These are phyloP conservation scores for Fusarium hainanense DNA, from an alignment of 2,329 filamentous ascomycete species.

Conservation along the genomic window DNA sequence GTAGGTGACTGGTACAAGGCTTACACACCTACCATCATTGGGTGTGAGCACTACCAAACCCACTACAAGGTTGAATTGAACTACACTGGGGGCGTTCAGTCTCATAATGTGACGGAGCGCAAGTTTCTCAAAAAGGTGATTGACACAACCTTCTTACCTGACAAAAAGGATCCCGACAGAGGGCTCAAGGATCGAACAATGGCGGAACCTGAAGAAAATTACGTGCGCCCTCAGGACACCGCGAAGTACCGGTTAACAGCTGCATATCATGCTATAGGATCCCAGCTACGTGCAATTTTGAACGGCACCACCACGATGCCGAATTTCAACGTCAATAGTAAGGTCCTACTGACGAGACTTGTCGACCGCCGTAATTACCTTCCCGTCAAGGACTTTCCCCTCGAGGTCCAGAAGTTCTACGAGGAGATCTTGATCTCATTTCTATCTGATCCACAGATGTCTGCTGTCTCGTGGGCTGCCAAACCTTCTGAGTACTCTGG, in stretches of 20 bases:
- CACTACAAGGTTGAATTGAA: slow-evolving; percentile 41
- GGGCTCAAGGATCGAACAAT: slow-evolving; percentile 35
- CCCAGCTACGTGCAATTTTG: slow-evolving; percentile 30
- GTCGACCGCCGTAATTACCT: slow-evolving; percentile 41
- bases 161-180: slow-evolving; percentile 25
- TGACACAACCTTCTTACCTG: slow-evolving; percentile 32
- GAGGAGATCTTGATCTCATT: slow-evolving; percentile 44
- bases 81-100: slow-evolving; percentile 38
- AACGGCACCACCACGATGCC: slow-evolving; percentile 44
- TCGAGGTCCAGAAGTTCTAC: slow-evolving; percentile 39
- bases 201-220: slow-evolving; percentile 36
- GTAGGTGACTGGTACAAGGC: slow-evolving; percentile 35
- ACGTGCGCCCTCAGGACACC: slow-evolving; percentile 31
- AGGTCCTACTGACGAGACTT: slow-evolving; percentile 36
- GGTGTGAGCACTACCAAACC: slow-evolving; percentile 42
- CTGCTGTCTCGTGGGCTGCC: slow-evolving; percentile 41
- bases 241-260: slow-evolving; percentile 36
- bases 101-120: slow-evolving; percentile 28
- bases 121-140: slow-evolving; percentile 34
- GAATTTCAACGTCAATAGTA: slow-evolving; percentile 30
- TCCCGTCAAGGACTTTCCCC: slow-evolving; percentile 29
- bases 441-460: slow-evolving; percentile 43
- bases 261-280: slow-evolving; percentile 41
- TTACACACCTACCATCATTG: slow-evolving; percentile 44
- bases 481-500: slow-evolving; percentile 33